phyloP scores from a whole-genome alignment of 2,329 filamentous ascomycete genomes.

The Grosmannia huntii region DNA sequence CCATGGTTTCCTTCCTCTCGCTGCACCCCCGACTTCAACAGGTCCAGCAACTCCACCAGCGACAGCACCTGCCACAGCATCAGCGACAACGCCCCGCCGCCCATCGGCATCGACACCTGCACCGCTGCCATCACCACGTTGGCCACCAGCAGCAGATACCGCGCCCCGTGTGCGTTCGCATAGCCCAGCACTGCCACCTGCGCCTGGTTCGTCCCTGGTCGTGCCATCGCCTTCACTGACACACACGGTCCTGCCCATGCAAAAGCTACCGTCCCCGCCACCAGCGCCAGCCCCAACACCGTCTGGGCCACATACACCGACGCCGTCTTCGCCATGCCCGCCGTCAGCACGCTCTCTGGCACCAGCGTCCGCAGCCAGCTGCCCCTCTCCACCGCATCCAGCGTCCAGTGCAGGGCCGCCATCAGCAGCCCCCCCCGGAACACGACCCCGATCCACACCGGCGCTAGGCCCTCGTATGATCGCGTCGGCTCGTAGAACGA shows the following conservation, averaged over 20 bases:
- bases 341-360: conserved; percentile 49
- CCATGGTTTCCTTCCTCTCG: conserved; percentile 42
- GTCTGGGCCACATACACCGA: conserved; percentile 71
- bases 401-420: conserved; percentile 70
- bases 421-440: conserved; percentile 67
- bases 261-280: conserved; percentile 75
- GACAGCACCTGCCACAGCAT: conserved; percentile 84
- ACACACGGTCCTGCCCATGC: conserved; percentile 77
- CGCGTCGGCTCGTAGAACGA: conserved; percentile 70
- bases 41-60: conserved; percentile 51
- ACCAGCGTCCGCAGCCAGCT: not conserved
- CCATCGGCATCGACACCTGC: conserved; percentile 89
- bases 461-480: conserved; percentile 78
- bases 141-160: conserved; percentile 73
- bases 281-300: conserved; percentile 65
- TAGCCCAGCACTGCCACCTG: conserved; percentile 77
- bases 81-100: conserved; percentile 68
- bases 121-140: conserved; percentile 67
- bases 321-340: conserved; percentile 53
- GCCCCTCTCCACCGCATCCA: conserved; percentile 68
- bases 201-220: conserved; percentile 27
- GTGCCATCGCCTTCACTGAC: conserved; percentile 46
- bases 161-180: conserved; percentile 81
- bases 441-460: conserved; percentile 69
- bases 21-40: conserved; percentile 23